Percentiles rank a stretch among this genome's conserved stretches.
These are phyloP conservation scores for Castanopsis chinensis DNA, from an alignment of 306 rosid genomes.

Conservation along the genomic window DNA sequence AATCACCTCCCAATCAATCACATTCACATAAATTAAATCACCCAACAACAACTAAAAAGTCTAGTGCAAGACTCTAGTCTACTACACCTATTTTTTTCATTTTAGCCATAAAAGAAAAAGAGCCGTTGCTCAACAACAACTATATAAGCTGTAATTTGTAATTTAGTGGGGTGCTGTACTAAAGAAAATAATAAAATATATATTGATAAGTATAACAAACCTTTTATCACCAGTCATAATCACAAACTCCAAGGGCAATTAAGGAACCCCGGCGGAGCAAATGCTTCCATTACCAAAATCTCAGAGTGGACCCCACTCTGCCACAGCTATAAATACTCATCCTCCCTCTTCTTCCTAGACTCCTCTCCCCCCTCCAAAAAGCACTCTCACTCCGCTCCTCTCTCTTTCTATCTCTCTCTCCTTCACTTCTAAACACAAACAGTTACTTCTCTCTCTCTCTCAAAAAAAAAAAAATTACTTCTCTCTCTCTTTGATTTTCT, in stretches of 20 bases:
- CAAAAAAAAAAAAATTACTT: background rate
- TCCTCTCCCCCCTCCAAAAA: slow-evolving; percentile 16
- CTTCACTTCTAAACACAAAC: slow-evolving; percentile 5
- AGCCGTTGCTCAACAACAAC: slow-evolving; percentile 50
- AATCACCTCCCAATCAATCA: slow-evolving; percentile 22
- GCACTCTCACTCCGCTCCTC: background rate
- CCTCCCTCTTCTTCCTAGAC: slow-evolving; percentile 1
- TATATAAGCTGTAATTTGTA: slow-evolving; percentile 4
- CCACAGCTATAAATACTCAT: slow-evolving; percentile 45
- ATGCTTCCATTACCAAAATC: slow-evolving; percentile 14
- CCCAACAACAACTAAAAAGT: background rate
- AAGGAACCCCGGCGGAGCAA: background rate
- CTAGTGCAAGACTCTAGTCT: too few relatives aligned
- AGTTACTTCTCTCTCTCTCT: background rate
- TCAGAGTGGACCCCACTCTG: slow-evolving; percentile 31
- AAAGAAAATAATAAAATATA: too few relatives aligned
- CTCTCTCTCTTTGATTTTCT: background rate
- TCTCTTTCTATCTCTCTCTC: background rate
- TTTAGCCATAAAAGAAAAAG: slow-evolving; percentile 8
- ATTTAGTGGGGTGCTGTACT: background rate
- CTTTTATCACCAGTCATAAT: background rate
- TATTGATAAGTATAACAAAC: too few relatives aligned
- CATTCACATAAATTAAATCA: slow-evolving; percentile 14
- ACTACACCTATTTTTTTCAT: slow-evolving; percentile 8
- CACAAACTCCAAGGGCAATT: slow-evolving; percentile 9